Evolutionary conservation across 768 basidiomycete genomes (phyloP).

Genomic region (Rickenella mellea): DNA sequence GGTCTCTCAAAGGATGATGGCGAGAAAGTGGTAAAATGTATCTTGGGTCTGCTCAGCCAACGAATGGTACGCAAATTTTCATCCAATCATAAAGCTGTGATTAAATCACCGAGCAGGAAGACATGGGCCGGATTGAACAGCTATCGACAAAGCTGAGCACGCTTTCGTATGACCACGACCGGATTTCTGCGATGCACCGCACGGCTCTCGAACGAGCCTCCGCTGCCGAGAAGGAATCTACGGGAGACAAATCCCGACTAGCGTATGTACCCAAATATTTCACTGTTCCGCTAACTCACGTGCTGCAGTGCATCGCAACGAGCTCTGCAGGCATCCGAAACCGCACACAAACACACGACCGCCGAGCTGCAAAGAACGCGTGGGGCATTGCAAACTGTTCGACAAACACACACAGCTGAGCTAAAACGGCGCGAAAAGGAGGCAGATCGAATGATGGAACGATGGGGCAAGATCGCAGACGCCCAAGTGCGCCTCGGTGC

Average conservation of each 20-base stretch:
- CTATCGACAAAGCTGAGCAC: constrained; percentile 67
- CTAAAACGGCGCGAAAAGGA: constrained; percentile 79
- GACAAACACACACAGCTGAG: constrained; percentile 60
- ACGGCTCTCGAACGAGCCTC: constrained; percentile 50
- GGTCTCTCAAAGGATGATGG: constrained; percentile 47
- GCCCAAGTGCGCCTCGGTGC: constrained; percentile 49
- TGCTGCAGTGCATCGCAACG: constrained; percentile 22
- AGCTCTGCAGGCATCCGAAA: constrained; percentile 48
- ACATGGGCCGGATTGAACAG: constrained; percentile 74
- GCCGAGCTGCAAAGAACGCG: constrained; percentile 67
- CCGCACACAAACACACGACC: constrained; percentile 60
- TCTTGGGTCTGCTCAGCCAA: constrained; percentile 69
- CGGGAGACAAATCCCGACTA: constrained; percentile 61
- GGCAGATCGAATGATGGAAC: constrained; percentile 61
- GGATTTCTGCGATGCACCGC: constrained; percentile 57
- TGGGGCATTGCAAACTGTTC: constrained; percentile 54
- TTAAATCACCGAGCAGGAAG: constrained; percentile 32
- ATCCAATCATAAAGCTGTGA: not conserved
- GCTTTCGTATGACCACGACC: constrained; percentile 72
- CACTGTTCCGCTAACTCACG: constrained; percentile 2
- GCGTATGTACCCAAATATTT: constrained; percentile 37
- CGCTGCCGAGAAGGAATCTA: constrained; percentile 71
- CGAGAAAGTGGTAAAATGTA: constrained; percentile 57
- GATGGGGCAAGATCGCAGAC: constrained; percentile 65
- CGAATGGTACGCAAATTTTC: constrained; percentile 47